Base-by-base conservation (phyloP, 345 rosid species). In the Salix viminalis region DNA sequence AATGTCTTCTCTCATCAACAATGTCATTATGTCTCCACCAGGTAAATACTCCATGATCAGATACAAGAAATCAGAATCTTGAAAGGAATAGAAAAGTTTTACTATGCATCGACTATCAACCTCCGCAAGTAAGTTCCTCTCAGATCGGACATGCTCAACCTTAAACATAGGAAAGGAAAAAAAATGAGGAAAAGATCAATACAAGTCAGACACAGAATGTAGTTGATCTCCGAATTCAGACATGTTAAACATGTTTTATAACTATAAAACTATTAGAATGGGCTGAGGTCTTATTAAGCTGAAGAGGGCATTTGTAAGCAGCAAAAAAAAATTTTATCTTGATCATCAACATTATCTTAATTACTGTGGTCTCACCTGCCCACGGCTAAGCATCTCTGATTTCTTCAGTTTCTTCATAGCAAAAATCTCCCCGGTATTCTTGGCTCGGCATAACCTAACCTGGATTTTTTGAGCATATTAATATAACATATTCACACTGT, bases 111-210 rank as follows among this genome's bases (percentile, higher is more conserved):
- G 91, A 62, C 99, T 96, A 79, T 96, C 98, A 84, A 96, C 97
- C 85, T 96, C 98, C 23, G 89, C 99, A 70, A 96, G 97, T 83
- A 96, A 90, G 86, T 96, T 96, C 85, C 99, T 90, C 85, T 96
- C 99, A 4, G 99, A 96, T 70, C 99, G 90, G 44, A 96, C 99
- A 85, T 96, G 97, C 87, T 96, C 98, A 82, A 96, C 99, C 99
- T 95, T 81, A 75, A 39, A 65, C 52, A 66, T n/a, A 36, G 36
- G 60, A 14, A 50, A 36, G 65, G 71, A 58, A 80, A 69, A 34
- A 37, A 76, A 75, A 26, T n/a, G 10, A 24, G 73, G 58, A 32
- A 71, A 36, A 30, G 26, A 32, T 73, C 34, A 71, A 50, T 65
- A 61, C 65, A 32, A 65, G 67, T 67, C 70, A 10, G 64, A 32